Conservation (phyloP, 805 yeast genomes). For the Saitoella complicata region DNA sequence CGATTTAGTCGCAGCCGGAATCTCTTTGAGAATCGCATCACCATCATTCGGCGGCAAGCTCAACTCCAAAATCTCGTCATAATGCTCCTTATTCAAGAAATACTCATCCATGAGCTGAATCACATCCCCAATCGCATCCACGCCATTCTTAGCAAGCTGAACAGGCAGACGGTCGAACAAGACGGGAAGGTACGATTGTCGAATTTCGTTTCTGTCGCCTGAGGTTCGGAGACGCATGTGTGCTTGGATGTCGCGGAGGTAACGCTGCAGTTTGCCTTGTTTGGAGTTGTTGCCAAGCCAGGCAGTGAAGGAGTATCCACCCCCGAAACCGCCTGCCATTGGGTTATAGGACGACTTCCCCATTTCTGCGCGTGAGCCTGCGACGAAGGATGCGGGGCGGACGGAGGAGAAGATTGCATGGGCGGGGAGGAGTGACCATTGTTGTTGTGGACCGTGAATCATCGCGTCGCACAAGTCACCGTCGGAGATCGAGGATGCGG, state of each 20-base stretch:
- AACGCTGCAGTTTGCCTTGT: conserved; percentile 55
- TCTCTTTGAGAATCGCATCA: conserved; percentile 36
- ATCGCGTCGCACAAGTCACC: conserved; percentile 67
- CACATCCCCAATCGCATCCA: conserved; percentile 48
- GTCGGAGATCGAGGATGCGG: conserved; percentile 75
- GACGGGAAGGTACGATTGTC: conserved; percentile 51
- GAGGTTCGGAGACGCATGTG: conserved; percentile 70
- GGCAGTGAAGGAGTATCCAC: conserved; percentile 55
- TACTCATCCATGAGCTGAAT: conserved; percentile 69
- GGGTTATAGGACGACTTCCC: too few relatives aligned
- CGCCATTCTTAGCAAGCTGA: conserved; percentile 42
- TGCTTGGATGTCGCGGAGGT: conserved; percentile 74
- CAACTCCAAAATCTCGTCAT: conserved; percentile 76
- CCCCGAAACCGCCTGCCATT: conserved; percentile 27
- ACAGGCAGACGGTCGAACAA: conserved; percentile 38
- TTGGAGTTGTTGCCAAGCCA: conserved; percentile 79
- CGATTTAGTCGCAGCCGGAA: conserved; percentile 64
- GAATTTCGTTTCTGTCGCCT: conserved; percentile 55
- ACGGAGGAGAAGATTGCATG: conserved; percentile 44
- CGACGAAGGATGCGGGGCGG: conserved; percentile 76
- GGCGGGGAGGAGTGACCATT: conserved; percentile 35
- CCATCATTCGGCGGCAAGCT: conserved; percentile 44
- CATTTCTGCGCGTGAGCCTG: conserved; percentile 32
- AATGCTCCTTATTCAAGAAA: conserved; percentile 76
- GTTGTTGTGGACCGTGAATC: conserved; percentile 82